Conservation (phyloP, 2,329 filamentous ascomycete species). For the Sporothrix brasiliensis region DNA sequence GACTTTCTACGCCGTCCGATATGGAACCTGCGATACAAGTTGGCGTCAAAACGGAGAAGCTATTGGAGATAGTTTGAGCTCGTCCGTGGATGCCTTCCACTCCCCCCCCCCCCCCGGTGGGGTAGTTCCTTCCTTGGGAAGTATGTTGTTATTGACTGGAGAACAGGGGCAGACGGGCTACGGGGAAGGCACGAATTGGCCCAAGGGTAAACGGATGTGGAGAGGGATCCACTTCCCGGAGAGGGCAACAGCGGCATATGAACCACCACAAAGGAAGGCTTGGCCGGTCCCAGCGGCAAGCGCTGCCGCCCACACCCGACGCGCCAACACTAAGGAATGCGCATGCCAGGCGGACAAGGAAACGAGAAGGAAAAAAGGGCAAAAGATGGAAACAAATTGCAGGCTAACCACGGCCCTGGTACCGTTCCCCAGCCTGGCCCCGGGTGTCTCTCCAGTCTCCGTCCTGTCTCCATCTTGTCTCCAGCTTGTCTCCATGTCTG, state of each 20-base stretch:
- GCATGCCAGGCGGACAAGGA: background rate
- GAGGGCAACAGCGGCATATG: background rate
- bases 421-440: slow-evolving; percentile 13
- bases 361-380: background rate
- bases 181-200: background rate
- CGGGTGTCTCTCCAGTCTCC: background rate
- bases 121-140: background rate
- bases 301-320: slow-evolving; percentile 16
- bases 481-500: background rate
- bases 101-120: slow-evolving; percentile 9
- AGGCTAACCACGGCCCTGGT: background rate
- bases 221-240: background rate
- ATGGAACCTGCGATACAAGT: too few relatives aligned
- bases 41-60: too few relatives aligned
- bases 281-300: background rate
- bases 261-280: too few relatives aligned
- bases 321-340: background rate
- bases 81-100: background rate
- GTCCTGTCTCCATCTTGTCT: background rate
- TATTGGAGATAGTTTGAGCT: background rate
- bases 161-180: background rate
- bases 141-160: slow-evolving; percentile 6
- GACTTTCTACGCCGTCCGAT: too few relatives aligned
- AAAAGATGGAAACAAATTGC: background rate
- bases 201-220: background rate